These are phyloP conservation scores for Tylopilus sp. DNA, from an alignment of 768 basidiomycete genomes.

Conservation along the genomic window DNA sequence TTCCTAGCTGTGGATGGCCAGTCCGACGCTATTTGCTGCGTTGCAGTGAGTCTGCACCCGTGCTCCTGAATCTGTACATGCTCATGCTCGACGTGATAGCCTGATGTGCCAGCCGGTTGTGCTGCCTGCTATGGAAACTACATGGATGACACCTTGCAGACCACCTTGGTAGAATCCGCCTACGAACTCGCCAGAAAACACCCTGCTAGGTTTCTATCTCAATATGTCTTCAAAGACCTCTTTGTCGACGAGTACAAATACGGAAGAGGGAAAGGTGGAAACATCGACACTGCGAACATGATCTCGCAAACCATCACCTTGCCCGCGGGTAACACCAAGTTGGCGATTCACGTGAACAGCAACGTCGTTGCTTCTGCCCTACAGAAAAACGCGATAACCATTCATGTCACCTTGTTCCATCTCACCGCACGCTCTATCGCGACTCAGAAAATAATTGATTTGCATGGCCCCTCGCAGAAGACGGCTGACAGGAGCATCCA, in stretches of 20 bases:
- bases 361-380: not conserved
- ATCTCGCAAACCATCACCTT: constrained; percentile 1
- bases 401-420: not conserved
- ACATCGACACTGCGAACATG: constrained; percentile 2
- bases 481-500: not conserved
- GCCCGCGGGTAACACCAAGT: not conserved
- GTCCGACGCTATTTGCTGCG: not conserved
- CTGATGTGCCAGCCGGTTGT: not conserved
- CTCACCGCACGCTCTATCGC: not conserved
- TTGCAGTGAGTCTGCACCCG: not conserved
- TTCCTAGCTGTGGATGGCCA: not conserved
- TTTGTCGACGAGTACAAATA: constrained; percentile 6
- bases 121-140: not conserved
- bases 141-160: too few species aligned
- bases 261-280: not conserved
- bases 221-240: not conserved
- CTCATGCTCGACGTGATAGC: not conserved
- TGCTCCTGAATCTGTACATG: not conserved
- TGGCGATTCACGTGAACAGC: constrained; percentile 9
- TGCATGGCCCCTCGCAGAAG: not conserved
- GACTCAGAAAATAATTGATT: not conserved
- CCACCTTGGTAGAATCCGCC: not conserved
- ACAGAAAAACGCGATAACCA: not conserved
- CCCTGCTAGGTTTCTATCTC: not conserved
- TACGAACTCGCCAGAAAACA: not conserved